Percentiles rank a stretch among this genome's conserved stretches.
phyloP scores from a whole-genome alignment of 306 rosid species.

The Vigna nakashimae region DNA sequence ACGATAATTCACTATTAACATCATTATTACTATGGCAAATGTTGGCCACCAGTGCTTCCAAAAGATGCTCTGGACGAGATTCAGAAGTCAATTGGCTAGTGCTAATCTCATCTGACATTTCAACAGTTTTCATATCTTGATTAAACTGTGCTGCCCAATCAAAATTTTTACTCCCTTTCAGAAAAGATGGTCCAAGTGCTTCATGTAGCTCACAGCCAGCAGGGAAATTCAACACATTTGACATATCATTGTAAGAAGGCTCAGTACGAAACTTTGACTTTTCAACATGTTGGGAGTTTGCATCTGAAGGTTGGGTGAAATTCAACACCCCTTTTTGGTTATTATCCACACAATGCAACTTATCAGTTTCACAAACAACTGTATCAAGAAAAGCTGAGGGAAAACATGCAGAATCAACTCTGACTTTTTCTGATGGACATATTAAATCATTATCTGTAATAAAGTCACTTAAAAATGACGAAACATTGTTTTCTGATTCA shows the following conservation, averaged over 20 bases:
- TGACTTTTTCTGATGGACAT: constrained; percentile 53
- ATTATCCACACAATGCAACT: constrained; percentile 40
- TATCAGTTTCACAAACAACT: constrained; percentile 55
- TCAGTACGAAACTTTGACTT: constrained; percentile 49
- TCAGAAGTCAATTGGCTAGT: constrained; percentile 73
- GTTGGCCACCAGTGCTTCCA: constrained; percentile 89
- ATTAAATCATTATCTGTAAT: constrained; percentile 43
- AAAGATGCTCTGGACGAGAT: constrained; percentile 76
- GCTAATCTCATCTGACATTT: constrained; percentile 60
- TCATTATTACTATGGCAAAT: constrained; percentile 64
- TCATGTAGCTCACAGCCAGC: constrained; percentile 96
- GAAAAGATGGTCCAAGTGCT: constrained; percentile 92
- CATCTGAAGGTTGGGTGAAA: constrained; percentile 51
- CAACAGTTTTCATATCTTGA: constrained; percentile 55
- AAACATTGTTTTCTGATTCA: constrained; percentile 44
- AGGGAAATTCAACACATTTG: constrained; percentile 69
- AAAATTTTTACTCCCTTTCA: constrained; percentile 56
- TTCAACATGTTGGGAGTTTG: constrained; percentile 48
- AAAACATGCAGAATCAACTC: constrained; percentile 56
- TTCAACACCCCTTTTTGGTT: constrained; percentile 51
- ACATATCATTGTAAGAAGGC: constrained; percentile 47
- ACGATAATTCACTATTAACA: constrained; percentile 63
- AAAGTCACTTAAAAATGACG: constrained; percentile 45
- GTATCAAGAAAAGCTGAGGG: constrained; percentile 56
- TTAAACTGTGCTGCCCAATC: constrained; percentile 55